Conservation (phyloP, 306 rosid species). For the Lablab purpureus region DNA sequence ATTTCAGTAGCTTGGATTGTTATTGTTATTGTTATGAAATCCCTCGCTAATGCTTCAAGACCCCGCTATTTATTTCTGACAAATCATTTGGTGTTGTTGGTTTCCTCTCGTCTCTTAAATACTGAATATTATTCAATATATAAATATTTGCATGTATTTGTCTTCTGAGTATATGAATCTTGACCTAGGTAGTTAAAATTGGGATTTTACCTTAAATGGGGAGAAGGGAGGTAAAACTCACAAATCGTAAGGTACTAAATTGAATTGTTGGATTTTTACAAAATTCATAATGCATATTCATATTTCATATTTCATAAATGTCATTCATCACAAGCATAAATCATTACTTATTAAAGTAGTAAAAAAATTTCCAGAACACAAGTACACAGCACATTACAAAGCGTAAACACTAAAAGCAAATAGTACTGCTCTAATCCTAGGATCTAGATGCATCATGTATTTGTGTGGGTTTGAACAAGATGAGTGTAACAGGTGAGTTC, state of each 20-base stretch:
- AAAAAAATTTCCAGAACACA: not conserved
- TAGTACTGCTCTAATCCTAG: not conserved
- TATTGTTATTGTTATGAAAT: no score
- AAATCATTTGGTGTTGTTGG: no score
- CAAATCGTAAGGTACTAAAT: not conserved
- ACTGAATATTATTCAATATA: no score
- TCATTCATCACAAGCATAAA: not conserved
- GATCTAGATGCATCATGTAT: not conserved
- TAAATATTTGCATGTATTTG: no score
- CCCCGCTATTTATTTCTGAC: no score
- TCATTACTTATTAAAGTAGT: not conserved
- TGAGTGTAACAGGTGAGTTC: not conserved
- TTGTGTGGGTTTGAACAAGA: not conserved
- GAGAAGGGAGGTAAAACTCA: not conserved
- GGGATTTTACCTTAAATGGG: not conserved
- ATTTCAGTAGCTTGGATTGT: no score
- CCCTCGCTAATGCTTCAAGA: no score
- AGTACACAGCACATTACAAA: not conserved
- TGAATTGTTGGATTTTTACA: not conserved
- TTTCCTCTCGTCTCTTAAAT: no score
- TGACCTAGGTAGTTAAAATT: not conserved
- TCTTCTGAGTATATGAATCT: no score
- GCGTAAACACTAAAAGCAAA: not conserved
- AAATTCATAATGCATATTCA: not conserved
- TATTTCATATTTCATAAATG: not conserved